Evolutionary conservation across 768 basidiomycete genomes (phyloP), one percentile per base, ranked within the genome.

Genomic region (Termitomyces heimii): DNA sequence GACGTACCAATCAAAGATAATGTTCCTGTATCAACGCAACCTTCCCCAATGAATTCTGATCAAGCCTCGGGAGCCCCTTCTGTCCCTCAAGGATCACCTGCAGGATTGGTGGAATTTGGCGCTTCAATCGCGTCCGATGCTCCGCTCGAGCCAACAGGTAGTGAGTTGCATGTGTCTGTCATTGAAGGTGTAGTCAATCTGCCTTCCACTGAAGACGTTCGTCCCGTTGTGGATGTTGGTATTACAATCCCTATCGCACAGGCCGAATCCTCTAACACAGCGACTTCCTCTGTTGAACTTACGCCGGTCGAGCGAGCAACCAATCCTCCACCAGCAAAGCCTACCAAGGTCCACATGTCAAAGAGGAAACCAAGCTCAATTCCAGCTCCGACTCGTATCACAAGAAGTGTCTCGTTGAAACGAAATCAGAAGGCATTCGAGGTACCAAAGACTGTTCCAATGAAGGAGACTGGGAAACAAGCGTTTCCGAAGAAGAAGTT

Each of bases 321-420:
- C 20, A 26, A 48, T 22, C 39, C 45, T 13, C 39, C 56, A 14
- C 12, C n/a, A 5, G 7, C 60, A 12, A 58, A 57, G 24, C 34
- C 56, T 44, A 42, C 57, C 18, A 66, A 65, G 54, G 18, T 56
- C 7, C 58, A 56, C 18, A 54, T 54, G 18, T 49, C 61, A 5
- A 72, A 70, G 55, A 61, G 68, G 45, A 56, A 66, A 26, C 66
- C 70, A 31, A 56, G 61, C 10, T 50, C 65, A n/a, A 59, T 64
- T 18, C 53, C 62, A 22, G 55, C 65, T 24, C 62, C 64, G 10
- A 58, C 57, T 53, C 71, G 74, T 22, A 66, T 74, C 29, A 75
- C 76, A 13, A 70, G 76, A 39, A 76, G 76, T 57, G 59, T 59
- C 5, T 71, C 73, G 12, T 65, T 61, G 16, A 71, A 62, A 59